A percentile compares a stretch with the other conserved stretches of the same genome.
Conservation (phyloP, 805 yeast genomes). For the Hanseniaspora lachancei region DNA sequence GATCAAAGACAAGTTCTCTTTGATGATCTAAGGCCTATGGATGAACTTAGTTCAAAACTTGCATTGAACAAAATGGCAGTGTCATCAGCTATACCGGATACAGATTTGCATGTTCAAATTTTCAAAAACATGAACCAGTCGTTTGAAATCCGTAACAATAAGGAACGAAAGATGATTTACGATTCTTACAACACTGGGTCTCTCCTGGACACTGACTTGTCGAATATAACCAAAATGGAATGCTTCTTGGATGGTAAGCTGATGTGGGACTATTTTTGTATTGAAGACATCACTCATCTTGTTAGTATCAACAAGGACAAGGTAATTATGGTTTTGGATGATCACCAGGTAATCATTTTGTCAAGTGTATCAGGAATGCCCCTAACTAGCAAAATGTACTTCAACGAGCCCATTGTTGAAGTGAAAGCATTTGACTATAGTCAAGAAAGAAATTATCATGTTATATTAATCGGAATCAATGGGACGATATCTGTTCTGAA, state of each 20-base stretch:
- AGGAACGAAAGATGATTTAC: slow-evolving; percentile 22
- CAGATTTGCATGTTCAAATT: slow-evolving; percentile 20
- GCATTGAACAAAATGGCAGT: slow-evolving; percentile 27
- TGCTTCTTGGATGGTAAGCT: slow-evolving; percentile 26
- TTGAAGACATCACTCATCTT: slow-evolving; percentile 28
- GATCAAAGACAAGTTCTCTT: slow-evolving; percentile 33
- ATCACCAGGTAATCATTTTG: slow-evolving; percentile 28
- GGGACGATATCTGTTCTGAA: slow-evolving; percentile 36
- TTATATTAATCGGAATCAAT: slow-evolving; percentile 45
- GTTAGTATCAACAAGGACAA: slow-evolving; percentile 37
- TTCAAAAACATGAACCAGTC: slow-evolving; percentile 24
- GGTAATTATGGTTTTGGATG: slow-evolving; percentile 34
- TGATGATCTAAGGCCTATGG: slow-evolving; percentile 31
- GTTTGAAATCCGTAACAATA: slow-evolving; percentile 27
- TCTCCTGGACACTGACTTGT: neutral
- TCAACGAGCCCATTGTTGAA: slow-evolving; percentile 39
- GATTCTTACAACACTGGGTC: neutral
- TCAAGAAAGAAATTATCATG: slow-evolving; percentile 17
- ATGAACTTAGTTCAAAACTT: slow-evolving; percentile 24
- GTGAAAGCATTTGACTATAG: slow-evolving; percentile 25
- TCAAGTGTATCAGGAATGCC: slow-evolving; percentile 26
- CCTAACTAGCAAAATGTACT: slow-evolving; percentile 31
- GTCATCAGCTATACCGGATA: slow-evolving; percentile 23
- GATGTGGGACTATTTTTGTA: slow-evolving; percentile 32
- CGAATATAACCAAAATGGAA: slow-evolving; percentile 27